Conservation (phyloP, 306 rosid species). For the Casuarina glauca region DNA sequence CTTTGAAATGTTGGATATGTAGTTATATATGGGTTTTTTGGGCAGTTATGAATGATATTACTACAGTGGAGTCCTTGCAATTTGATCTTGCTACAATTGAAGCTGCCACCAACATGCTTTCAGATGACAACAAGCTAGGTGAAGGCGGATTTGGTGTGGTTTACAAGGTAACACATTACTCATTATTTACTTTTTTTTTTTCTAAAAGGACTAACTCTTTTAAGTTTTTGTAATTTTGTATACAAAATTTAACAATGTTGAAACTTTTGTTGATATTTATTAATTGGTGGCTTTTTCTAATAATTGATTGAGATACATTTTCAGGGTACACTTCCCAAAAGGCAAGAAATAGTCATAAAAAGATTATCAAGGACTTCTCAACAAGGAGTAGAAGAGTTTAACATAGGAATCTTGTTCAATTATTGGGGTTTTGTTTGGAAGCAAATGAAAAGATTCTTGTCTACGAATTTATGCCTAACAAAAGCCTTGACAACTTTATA, state of each 20-base stretch:
- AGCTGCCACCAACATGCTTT: conserved; percentile 29
- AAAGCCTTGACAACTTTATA: conserved; percentile 30
- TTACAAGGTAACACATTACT: conserved; percentile 14
- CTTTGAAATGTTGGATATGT: neutral
- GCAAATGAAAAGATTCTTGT: conserved; percentile 33
- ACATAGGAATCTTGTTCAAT: conserved; percentile 32
- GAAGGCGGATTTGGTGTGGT: conserved; percentile 38
- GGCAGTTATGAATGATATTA: neutral
- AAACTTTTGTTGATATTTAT: no score
- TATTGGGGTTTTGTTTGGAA: conserved; percentile 37
- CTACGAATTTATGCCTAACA: conserved; percentile 36
- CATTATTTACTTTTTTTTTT: no score
- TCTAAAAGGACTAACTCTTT: no score
- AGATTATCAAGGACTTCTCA: conserved; percentile 26
- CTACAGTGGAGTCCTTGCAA: conserved; percentile 7
- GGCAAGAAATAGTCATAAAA: conserved; percentile 27
- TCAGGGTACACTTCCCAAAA: conserved; percentile 26
- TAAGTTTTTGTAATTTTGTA: no score
- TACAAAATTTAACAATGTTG: no score
- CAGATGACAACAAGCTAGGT: conserved; percentile 18
- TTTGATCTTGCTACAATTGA: conserved; percentile 15
- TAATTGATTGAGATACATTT: neutral
- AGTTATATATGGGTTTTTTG: neutral
- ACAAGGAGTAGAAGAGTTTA: conserved; percentile 34
- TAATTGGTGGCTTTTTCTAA: no score